A percentile compares a stretch with the other conserved stretches of the same genome.
These are phyloP conservation scores for Borealophlyctis nickersoniae DNA, from an alignment of 192 early-diverging fungal genomes.

Conservation along the genomic window DNA sequence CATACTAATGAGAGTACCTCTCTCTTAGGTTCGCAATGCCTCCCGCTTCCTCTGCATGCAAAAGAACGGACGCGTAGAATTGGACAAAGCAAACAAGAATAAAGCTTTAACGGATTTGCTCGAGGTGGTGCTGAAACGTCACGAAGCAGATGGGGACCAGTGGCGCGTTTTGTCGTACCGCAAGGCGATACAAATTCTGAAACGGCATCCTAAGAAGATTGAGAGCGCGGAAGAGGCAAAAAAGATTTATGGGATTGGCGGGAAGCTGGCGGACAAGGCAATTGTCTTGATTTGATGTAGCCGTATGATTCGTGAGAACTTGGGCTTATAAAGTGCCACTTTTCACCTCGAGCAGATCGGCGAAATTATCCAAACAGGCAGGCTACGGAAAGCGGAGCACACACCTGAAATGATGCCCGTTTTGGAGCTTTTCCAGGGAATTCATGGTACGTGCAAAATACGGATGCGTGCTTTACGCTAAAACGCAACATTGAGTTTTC, in stretches of 20 bases:
- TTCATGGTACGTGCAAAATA: slow-evolving; percentile 46
- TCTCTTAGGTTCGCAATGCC: not conserved
- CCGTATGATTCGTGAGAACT: slow-evolving; percentile 12
- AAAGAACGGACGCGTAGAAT: not conserved
- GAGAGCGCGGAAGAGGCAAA: slow-evolving; percentile 32
- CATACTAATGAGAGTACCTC: not conserved
- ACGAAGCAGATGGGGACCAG: slow-evolving; percentile 43
- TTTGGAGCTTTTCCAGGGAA: slow-evolving; percentile 36
- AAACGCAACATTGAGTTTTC: too few species aligned
- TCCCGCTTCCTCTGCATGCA: slow-evolving; percentile 24
- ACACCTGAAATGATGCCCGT: slow-evolving; percentile 27
- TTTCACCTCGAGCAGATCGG: slow-evolving; percentile 18
- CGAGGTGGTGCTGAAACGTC: slow-evolving; percentile 28
- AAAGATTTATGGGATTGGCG: slow-evolving; percentile 40
- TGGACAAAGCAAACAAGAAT: slow-evolving; percentile 23
- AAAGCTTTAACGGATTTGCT: slow-evolving; percentile 19
- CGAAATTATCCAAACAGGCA: slow-evolving; percentile 42
- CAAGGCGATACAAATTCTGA: slow-evolving; percentile 36
- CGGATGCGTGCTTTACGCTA: too few species aligned
- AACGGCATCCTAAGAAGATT: slow-evolving; percentile 32
- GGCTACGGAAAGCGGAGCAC: slow-evolving; percentile 35
- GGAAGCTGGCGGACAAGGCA: slow-evolving; percentile 40
- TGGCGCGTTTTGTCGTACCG: slow-evolving; percentile 41
- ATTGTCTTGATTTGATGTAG: not conserved
- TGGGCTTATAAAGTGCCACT: slow-evolving; percentile 6